phyloP scores from a whole-genome alignment of 352 stramenopile genomes.

The Blastocystis sp. region DNA sequence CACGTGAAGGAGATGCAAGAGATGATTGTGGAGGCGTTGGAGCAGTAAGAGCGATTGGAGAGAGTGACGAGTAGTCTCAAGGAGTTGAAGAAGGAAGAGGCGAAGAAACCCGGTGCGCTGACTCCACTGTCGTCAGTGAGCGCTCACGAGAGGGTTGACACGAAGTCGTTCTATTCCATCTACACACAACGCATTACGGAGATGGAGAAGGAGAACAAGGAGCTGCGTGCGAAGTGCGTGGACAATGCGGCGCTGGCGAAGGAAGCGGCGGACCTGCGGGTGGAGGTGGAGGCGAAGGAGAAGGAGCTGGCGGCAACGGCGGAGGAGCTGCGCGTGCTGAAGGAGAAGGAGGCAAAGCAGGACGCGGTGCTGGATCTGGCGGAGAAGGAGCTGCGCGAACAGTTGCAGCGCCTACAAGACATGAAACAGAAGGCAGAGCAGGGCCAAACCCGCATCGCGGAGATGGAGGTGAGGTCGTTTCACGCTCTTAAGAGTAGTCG shows the following conservation, averaged over 20 bases:
- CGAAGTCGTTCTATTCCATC: background rate
- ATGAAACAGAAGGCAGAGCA: background rate
- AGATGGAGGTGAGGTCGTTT: background rate
- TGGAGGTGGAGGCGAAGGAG: background rate
- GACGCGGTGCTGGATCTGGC: background rate
- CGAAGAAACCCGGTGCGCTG: background rate
- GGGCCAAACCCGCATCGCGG: background rate
- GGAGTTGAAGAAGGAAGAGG: background rate
- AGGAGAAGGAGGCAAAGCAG: background rate
- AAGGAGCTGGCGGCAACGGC: background rate
- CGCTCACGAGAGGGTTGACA: background rate
- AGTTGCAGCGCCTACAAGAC: background rate
- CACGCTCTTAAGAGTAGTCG: background rate
- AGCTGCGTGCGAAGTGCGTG: background rate
- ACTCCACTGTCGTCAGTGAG: background rate
- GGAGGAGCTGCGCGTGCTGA: conserved; percentile 7
- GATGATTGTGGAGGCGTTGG: background rate
- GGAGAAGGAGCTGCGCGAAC: conserved; percentile 8
- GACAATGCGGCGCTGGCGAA: background rate
- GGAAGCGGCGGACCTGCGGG: background rate
- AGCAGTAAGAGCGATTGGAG: background rate
- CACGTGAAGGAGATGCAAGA: background rate
- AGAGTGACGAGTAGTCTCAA: background rate
- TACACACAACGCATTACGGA: background rate
- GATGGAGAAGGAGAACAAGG: conserved; percentile 26